Evolutionary conservation across 164 flowering plant genomes (phyloP).

Genomic region (Vitis vinifera): DNA sequence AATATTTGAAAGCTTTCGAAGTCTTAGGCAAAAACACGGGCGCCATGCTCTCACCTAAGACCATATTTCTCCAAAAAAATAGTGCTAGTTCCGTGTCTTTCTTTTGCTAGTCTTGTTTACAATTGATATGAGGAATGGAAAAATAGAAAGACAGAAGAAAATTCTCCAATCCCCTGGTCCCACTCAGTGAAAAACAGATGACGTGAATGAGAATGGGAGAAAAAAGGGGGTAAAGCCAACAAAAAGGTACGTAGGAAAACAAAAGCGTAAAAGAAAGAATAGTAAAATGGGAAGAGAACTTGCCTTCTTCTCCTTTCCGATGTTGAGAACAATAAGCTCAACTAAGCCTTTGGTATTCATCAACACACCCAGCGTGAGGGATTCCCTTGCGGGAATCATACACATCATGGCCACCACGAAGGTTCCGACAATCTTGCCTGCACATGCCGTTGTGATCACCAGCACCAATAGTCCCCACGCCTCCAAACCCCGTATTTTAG

Average conservation of each 20-base stretch:
- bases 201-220: too few relatives aligned
- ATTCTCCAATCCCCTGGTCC: too few relatives aligned
- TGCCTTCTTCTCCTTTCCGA: slow-evolving; percentile 67
- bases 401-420: slow-evolving; percentile 41
- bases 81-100: too few relatives aligned
- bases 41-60: too few relatives aligned
- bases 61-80: too few relatives aligned
- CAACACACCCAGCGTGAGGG: slow-evolving; percentile 53
- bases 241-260: background rate
- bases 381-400: slow-evolving; percentile 48
- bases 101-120: too few relatives aligned
- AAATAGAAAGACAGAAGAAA: too few relatives aligned
- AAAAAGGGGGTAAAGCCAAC: too few relatives aligned
- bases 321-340: slow-evolving; percentile 71
- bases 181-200: too few relatives aligned
- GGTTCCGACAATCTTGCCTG: slow-evolving; percentile 63
- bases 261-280: background rate
- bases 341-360: slow-evolving; percentile 81
- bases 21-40: too few relatives aligned
- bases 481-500: slow-evolving; percentile 25
- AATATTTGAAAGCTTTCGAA: too few relatives aligned
- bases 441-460: slow-evolving; percentile 41
- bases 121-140: too few relatives aligned
- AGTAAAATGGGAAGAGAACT: background rate
- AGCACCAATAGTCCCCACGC: slow-evolving; percentile 43